phyloP scores from a whole-genome alignment of 164 flowering plant species.

The Piper longum region DNA sequence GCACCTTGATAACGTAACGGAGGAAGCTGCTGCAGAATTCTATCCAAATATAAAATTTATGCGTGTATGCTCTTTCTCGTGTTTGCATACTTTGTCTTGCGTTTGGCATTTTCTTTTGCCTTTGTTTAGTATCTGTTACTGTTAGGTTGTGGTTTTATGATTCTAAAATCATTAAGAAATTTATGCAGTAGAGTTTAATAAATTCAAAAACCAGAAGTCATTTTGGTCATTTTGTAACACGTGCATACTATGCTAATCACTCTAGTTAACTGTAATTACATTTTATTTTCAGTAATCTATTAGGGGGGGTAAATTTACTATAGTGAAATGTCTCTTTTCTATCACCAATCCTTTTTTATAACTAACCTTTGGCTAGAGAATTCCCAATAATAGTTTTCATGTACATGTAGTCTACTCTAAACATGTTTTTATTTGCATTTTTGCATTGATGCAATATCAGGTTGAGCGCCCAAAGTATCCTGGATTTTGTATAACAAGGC shows the following conservation, averaged over 20 bases:
- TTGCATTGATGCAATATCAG: slow-evolving; percentile 20
- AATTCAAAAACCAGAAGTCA: too few relatives aligned
- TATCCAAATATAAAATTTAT: slow-evolving; percentile 71
- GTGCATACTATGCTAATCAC: too few relatives aligned
- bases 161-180: not conserved
- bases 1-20: slow-evolving; percentile 70
- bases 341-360: too few relatives aligned
- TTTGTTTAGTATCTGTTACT: not conserved
- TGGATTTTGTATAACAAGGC: slow-evolving; percentile 74
- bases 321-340: too few relatives aligned
- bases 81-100: not conserved
- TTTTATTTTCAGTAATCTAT: too few relatives aligned
- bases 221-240: too few relatives aligned
- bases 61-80: slow-evolving; percentile 38
- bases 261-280: too few relatives aligned
- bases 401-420: not conserved
- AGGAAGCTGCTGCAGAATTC: slow-evolving; percentile 83
- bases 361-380: not conserved
- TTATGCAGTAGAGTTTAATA: not conserved
- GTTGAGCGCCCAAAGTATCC: slow-evolving; percentile 95
- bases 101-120: not conserved
- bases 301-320: too few relatives aligned
- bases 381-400: not conserved
- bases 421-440: not conserved
- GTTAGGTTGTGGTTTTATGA: not conserved